Conservation (phyloP, 2,329 filamentous ascomycete species). For the Amauroascus niger region DNA sequence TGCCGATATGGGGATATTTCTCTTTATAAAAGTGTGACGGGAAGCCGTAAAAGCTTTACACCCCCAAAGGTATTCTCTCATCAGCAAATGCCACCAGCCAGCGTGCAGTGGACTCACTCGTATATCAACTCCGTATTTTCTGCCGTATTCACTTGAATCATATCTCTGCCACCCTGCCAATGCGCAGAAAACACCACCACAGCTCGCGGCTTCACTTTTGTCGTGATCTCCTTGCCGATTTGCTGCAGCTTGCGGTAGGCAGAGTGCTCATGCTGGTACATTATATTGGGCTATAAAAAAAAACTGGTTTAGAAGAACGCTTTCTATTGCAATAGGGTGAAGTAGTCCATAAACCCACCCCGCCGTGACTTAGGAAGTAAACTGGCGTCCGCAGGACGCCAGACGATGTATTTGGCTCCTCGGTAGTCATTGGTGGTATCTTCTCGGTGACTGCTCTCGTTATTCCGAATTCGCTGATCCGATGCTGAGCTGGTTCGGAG, state of each 20-base stretch:
- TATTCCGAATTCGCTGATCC: not conserved
- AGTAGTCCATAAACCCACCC: constrained; percentile 24
- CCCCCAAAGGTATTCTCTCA: not conserved
- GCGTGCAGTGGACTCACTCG: constrained; percentile 41
- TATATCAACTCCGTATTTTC: constrained; percentile 59
- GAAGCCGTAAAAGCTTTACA: constrained; percentile 57
- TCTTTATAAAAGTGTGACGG: constrained; percentile 59
- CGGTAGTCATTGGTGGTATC: not conserved
- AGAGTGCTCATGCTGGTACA: constrained; percentile 59
- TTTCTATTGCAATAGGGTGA: not conserved
- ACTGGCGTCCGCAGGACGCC: constrained; percentile 35
- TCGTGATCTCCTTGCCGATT: constrained; percentile 61
- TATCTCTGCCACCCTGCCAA: constrained; percentile 53
- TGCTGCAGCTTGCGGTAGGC: constrained; percentile 55
- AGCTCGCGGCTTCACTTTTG: constrained; percentile 59
- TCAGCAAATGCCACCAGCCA: not conserved
- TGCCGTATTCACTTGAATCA: constrained; percentile 56
- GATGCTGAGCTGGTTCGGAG: not conserved
- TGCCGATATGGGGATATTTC: constrained; percentile 55
- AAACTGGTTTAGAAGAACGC: not conserved
- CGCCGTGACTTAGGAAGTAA: constrained; percentile 46
- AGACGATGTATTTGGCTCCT: not conserved
- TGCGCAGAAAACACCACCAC: constrained; percentile 69
- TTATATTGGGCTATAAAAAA: constrained; percentile 47
- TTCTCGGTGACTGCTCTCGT: not conserved